Conservation (phyloP, 1,284 basidiomycete species). For the Thelephora terrestris region DNA sequence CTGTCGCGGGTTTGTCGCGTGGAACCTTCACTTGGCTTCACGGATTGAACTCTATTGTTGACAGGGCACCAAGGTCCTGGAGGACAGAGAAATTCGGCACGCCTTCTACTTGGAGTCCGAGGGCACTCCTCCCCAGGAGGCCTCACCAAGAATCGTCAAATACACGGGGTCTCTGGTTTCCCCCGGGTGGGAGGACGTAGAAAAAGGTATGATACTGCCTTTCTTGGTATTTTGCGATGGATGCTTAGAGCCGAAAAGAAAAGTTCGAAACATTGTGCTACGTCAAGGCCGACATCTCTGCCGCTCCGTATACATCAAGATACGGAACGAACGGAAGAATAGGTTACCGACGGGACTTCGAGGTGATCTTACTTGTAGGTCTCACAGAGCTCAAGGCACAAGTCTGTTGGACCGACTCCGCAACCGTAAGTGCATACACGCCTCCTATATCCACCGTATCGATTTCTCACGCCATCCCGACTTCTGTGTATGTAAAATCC, state of each 20-base stretch:
- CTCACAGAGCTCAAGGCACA: slow-evolving; percentile 4
- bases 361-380: slow-evolving; percentile 1
- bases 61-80: slow-evolving; percentile 26
- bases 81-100: slow-evolving; percentile 31
- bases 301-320: slow-evolving; percentile 13
- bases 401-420: neutral
- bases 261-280: slow-evolving; percentile 35
- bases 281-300: slow-evolving; percentile 29
- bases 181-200: slow-evolving; percentile 12
- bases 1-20: slow-evolving; percentile 20
- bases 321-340: neutral
- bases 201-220: slow-evolving; percentile 9
- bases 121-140: slow-evolving; percentile 16
- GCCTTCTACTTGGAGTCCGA: slow-evolving; percentile 26
- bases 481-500: no score
- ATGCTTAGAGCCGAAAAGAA: slow-evolving; percentile 17
- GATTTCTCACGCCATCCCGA: no score
- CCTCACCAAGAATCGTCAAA: slow-evolving; percentile 26
- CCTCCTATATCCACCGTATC: no score
- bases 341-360: neutral
- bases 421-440: no score
- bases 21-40: neutral
- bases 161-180: slow-evolving; percentile 29
- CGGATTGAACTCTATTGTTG: neutral
- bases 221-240: neutral